phyloP scores from a whole-genome alignment of 257 asterid species.

The Solanum dulcamara region DNA sequence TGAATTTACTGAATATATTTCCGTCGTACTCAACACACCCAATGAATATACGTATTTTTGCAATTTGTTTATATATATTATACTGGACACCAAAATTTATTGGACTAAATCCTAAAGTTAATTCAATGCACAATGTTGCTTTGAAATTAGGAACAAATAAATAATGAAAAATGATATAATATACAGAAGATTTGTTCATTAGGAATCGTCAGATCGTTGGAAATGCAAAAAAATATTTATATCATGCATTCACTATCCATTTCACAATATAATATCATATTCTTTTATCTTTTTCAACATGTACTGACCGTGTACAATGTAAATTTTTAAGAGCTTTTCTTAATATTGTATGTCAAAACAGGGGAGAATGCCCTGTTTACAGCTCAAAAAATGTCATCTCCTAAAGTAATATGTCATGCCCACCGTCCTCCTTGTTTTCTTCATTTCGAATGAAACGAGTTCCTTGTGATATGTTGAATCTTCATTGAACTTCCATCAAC shows the following conservation, averaged over 20 bases:
- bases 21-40: neutral
- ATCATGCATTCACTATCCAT: neutral
- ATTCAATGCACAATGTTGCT: neutral
- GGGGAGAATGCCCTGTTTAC: neutral
- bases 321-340: no score
- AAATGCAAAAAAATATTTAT: neutral
- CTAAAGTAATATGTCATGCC: no score
- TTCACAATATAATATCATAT: no score
- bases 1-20: neutral
- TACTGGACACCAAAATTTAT: neutral
- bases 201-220: neutral
- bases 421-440: no score
- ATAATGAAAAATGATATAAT: neutral
- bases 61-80: neutral
- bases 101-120: neutral
- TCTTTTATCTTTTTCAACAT: no score
- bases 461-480: neutral
- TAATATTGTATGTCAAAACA: neutral
- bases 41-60: neutral
- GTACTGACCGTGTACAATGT: no score
- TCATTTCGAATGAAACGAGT: neutral
- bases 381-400: no score
- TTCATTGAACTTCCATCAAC: no score
- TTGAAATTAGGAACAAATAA: neutral
- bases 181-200: neutral